Evolutionary conservation across 1,284 basidiomycete species (phyloP).

Genomic region (Leccinum pachyderme): DNA sequence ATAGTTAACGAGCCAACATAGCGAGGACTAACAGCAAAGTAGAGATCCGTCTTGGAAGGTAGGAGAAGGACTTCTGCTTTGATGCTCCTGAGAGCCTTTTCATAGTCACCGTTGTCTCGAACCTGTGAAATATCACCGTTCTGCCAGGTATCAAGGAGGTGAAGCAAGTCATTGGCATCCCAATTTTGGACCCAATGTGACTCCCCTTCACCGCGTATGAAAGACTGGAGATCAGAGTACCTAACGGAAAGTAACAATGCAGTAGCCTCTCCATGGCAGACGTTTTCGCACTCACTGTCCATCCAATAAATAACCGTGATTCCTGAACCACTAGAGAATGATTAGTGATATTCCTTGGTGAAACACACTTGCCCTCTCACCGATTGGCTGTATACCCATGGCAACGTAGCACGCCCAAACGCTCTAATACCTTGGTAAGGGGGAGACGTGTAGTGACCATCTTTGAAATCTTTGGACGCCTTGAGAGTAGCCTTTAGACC

Average conservation of each 20-base stretch:
- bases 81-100: slow-evolving; percentile 41
- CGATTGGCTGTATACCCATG: slow-evolving; percentile 56
- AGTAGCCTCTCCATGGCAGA: background rate
- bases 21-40: slow-evolving; percentile 44
- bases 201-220: slow-evolving; percentile 52
- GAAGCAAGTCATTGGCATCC: slow-evolving; percentile 59
- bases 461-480: slow-evolving; percentile 53
- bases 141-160: slow-evolving; percentile 55
- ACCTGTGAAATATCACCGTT: slow-evolving; percentile 50
- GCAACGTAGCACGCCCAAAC: slow-evolving; percentile 52
- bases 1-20: background rate
- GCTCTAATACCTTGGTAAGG: slow-evolving; percentile 51
- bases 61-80: slow-evolving; percentile 55
- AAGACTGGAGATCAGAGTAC: slow-evolving; percentile 47
- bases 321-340: slow-evolving; percentile 49
- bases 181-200: slow-evolving; percentile 40
- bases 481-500: slow-evolving; percentile 53
- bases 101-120: slow-evolving; percentile 43
- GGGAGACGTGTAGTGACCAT: slow-evolving; percentile 48
- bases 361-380: slow-evolving; percentile 29
- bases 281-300: slow-evolving; percentile 35
- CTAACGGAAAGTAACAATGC: slow-evolving; percentile 23
- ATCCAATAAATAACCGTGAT: slow-evolving; percentile 43
- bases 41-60: slow-evolving; percentile 58
- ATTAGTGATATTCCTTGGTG: background rate